These are phyloP conservation scores for Eleusine coracana DNA, from an alignment of 176 grass and related monocot genomes.

Conservation along the genomic window DNA sequence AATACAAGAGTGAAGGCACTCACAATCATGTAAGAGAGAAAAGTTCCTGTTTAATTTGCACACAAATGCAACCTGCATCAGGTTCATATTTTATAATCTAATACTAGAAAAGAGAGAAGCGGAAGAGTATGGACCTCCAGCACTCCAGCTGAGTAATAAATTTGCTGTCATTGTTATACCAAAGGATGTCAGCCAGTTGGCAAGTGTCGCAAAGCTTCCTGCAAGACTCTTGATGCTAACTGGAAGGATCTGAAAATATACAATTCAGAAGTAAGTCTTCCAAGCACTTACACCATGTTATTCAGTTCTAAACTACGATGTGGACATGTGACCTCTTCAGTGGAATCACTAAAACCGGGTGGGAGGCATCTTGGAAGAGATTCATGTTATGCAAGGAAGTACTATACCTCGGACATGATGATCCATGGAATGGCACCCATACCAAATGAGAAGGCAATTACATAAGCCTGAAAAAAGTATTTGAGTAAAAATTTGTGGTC, in stretches of 20 bases:
- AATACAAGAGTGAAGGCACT: slow-evolving; percentile 69
- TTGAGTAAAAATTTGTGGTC: slow-evolving; percentile 9
- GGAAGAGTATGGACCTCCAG: slow-evolving; percentile 58
- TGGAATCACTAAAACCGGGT: slow-evolving; percentile 4
- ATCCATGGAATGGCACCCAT: slow-evolving; percentile 98
- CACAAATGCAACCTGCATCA: slow-evolving; percentile 23
- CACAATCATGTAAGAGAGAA: slow-evolving; percentile 68
- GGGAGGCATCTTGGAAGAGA: slow-evolving; percentile 3
- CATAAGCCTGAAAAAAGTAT: slow-evolving; percentile 70
- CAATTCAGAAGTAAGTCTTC: slow-evolving; percentile 16
- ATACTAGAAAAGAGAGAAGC: not conserved
- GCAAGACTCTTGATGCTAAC: slow-evolving; percentile 89
- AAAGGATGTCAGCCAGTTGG: slow-evolving; percentile 90
- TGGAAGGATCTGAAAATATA: slow-evolving; percentile 55
- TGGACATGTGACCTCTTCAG: not conserved
- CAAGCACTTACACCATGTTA: not conserved
- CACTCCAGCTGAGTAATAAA: slow-evolving; percentile 81
- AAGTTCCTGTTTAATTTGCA: slow-evolving; percentile 61
- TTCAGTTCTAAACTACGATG: not conserved
- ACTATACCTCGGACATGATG: slow-evolving; percentile 97
- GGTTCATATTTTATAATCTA: not conserved
- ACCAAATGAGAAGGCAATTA: slow-evolving; percentile 80
- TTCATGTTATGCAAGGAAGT: not conserved
- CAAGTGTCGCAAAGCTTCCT: slow-evolving; percentile 83
- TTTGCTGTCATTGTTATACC: slow-evolving; percentile 91